Evolutionary conservation across 192 early-diverging fungal genomes (phyloP), one percentile per base, ranked within the genome.

Genomic region (Entomortierella parvispora): DNA sequence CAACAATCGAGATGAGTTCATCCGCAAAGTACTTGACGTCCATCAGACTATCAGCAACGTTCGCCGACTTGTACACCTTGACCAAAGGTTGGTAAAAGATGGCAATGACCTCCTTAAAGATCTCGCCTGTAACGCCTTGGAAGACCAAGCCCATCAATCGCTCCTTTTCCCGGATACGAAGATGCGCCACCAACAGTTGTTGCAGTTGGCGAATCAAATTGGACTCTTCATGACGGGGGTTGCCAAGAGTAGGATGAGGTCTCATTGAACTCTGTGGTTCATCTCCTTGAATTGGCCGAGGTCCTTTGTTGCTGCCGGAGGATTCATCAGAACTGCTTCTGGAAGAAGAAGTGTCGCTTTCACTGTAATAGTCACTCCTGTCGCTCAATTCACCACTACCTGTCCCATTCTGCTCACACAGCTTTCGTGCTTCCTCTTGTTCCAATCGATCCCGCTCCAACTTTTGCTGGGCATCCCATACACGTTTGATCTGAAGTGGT

Each of bases 41-140:
- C 28, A 69, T 51, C 40, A 86, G 59, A 12, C 83, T 76, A 18
- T 83, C 83, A 2, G 80, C 71, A 47, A 86, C 83, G 31, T 86
- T 86, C 18, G 85, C 85, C 8, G 83, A 68, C 62, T 81, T 84
- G 58, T 86, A 86, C 0, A 86, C 76, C 58, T 82, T 67, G 15
- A 82, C 81, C 14, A 86, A 65, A 5, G 85, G 85, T 12, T 84
- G 66, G 57, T 86, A 86, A 61, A 86, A 86, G 31, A 86, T 81
- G 6, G 81, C 69, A 45, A 86, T 75, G 23, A 84, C 31, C n/a
- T 86, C 85, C 42, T 81, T 82, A 29, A 86, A 65, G 10, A 86
- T 51, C 28, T 82, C 81, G 7, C 83, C 83, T 11, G 85, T 84
- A 2, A 80, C 68, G 17, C 83, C 80, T 47, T 84, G 83, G 62